Base-by-base conservation (phyloP, 2,329 filamentous ascomycete species). In the Xylariaceae sp. region DNA sequence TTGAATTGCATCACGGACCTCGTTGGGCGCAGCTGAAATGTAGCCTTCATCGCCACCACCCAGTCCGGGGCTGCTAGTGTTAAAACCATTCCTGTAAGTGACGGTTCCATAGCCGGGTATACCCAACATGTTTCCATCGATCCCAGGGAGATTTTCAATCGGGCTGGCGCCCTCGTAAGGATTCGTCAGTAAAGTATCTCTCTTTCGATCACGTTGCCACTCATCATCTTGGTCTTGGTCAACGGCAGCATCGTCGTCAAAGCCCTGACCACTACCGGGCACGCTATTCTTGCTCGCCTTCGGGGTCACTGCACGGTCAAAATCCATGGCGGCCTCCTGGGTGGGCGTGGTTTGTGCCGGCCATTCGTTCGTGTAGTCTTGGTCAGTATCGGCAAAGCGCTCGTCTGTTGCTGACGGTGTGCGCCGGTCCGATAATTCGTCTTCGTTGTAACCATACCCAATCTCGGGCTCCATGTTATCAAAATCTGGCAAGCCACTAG, bases 331-430 rank as follows among this genome's bases (percentile, higher is more conserved):
- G 22, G 63, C 61, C 29, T 68, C 65, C 26, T 70, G 70, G 13
- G 68, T 70, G 13, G 72, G 68, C 2, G 69, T 70, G 26, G 59
- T 57, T 19, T 67, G 65, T 39, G 58, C 63, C 10, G 65, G 60
- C 67, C 69, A 73, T 46, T 69, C 61, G 9, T 60, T 62, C 26
- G 56, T 51, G 26, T 64, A 59, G 39, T 61, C 61, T 15, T 68
- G 54, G 8, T 70, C 65, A 1, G 62, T 61, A 29, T 80, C 83
- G 47, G 83, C 85, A 47, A 87, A 80, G 1, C 85, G 86, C 16
- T 88, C 89, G 60, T 91, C 81, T 39, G 95, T 84, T 47, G 92
- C 79, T 0, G 92, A 96, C 2, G 90, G 90, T 16, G 91, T 95
- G 43, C 83, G 86, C 15, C 89, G 79, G 57, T 95, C 90, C 6